Percentiles rank a stretch among this genome's conserved stretches.
Conservation (phyloP, 371 early-diverging fungal species). For the Batkoa obscura region DNA sequence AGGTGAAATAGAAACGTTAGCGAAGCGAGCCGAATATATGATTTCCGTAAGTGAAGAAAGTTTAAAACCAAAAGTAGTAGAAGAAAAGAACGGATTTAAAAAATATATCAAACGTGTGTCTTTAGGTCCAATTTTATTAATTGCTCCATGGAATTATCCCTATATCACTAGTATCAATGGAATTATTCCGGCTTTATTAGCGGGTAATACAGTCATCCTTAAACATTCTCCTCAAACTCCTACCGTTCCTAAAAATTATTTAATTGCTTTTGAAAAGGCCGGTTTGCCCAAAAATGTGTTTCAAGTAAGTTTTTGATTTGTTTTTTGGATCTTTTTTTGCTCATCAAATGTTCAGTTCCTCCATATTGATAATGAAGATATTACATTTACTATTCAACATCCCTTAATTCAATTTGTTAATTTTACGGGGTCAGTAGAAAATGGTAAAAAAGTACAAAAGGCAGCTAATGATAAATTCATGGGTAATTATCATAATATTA, state of each 20-base stretch:
- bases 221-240: slow-evolving; percentile 74
- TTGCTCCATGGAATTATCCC: slow-evolving; percentile 45
- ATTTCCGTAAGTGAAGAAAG: slow-evolving; percentile 43
- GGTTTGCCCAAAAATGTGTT: slow-evolving; percentile 51
- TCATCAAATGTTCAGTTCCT: slow-evolving; percentile 13
- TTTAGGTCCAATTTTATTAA: slow-evolving; percentile 26
- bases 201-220: slow-evolving; percentile 58
- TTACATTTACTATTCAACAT: slow-evolving; percentile 34
- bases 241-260: slow-evolving; percentile 50
- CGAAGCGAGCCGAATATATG: slow-evolving; percentile 50
- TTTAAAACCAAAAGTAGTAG: slow-evolving; percentile 28
- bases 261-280: slow-evolving; percentile 35
- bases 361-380: slow-evolving; percentile 33
- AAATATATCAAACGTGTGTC: slow-evolving; percentile 54
- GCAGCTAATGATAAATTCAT: slow-evolving; percentile 38
- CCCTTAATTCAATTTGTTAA: slow-evolving; percentile 44
- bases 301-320: slow-evolving; percentile 21
- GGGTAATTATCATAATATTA: slow-evolving; percentile 16
- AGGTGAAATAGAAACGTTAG: slow-evolving; percentile 52
- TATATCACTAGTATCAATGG: slow-evolving; percentile 44
- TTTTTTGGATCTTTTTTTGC: not conserved
- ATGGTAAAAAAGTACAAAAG: slow-evolving; percentile 44
- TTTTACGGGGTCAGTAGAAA: slow-evolving; percentile 67
- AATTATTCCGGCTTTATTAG: slow-evolving; percentile 54
- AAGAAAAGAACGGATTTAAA: slow-evolving; percentile 21